Base-by-base conservation (phyloP, 139 green algal species). In the Ettlia oleoabundans region DNA sequence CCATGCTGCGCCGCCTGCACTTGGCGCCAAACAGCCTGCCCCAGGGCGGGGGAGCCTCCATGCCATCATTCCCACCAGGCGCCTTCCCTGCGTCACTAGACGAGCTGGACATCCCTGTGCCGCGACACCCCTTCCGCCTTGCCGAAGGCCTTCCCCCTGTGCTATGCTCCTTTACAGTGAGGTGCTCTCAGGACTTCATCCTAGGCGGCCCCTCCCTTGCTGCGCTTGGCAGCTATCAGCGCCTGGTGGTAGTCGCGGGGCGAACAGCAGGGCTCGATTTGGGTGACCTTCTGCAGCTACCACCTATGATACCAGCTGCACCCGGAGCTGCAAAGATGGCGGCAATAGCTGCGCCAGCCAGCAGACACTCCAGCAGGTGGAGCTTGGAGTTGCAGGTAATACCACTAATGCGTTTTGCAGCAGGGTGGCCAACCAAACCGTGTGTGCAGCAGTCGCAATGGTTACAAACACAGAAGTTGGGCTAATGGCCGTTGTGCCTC, bases 211-310 rank as follows among this genome's bases (percentile, higher is more conserved):
- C 15, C 1, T 13, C 5, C n/a, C 69, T 76, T 3, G 24, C 15
- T 42, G n/a, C 41, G n/a, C n/a, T 28, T 5, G 0, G 26, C 41
- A 21, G 1, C 41, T 68, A 37, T 35, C 77, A 37, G n/a, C 62
- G 32, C 33, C 77, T 66, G 26, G 37, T 21, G 0, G 62, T 75
- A 24, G 47, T 74, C 3, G 47, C 47, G 0, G 37, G 18, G 5
- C 77, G 63, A 7, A 73, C 47, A 5, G 53, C 76, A 5, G 63
- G 28, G 13, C 30, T 73, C 24, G 63, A 76, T 21, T 37, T 82
- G 10, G 63, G 74, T 24, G 76, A 52, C 0, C 63, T 82, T 8
- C 53, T 10, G 7, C 18, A 35, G n/a, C 52, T 63, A 42, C n/a
- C 76, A 35, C 18, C 6, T 10, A 26, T 55, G 63, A 37, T 73